Evolutionary conservation across 257 asterid genomes (phyloP), one percentile per base, ranked within the genome.

Genomic region (Solanum paucissectum): DNA sequence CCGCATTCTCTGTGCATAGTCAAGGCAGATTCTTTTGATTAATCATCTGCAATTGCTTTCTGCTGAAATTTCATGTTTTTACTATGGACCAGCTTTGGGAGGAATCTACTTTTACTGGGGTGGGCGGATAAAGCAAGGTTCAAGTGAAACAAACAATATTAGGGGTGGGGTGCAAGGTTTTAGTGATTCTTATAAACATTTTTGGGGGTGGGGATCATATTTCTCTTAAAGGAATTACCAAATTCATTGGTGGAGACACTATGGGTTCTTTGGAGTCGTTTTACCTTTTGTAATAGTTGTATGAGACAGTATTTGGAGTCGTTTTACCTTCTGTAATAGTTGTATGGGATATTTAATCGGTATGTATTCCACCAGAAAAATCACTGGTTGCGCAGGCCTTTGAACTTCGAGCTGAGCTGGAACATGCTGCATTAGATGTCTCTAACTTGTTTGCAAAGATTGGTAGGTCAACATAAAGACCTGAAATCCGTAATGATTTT

Each of bases 391-490:
- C 95, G 89, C 92, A 93, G 84, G 99, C 99, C 32, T 94, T 93
- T 88, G 98, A 94, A 88, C 98, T 97, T 89, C 98, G 98, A 83
- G 92, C 93, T 73, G 99, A 97, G 88, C 95, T 97, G 87, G 99
- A 96, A 93, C 92, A 92, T 83, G 94, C 99, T 87, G 93, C 98
- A 88, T 93, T 96, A 86, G 99, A 97, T 88, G 95, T 97, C 91
- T 91, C 98, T 74, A 93, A 92, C 91, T 92, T 97, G 90, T 97
- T 97, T 89, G 88, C 94, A 81, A 97, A 97, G 98, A 97, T 97
- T 89, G 99, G 99, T 96, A 60, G 79, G 97, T 88, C 44, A 49
- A 82, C 46, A 81, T 46, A 46, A 46, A 27, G 42, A 82, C 44
- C 37, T 55, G 66, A 25, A 46, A 32, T 52, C 40, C 5, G 6